Conservation (phyloP, 169 alveolate species). For the Babesia sp. region DNA sequence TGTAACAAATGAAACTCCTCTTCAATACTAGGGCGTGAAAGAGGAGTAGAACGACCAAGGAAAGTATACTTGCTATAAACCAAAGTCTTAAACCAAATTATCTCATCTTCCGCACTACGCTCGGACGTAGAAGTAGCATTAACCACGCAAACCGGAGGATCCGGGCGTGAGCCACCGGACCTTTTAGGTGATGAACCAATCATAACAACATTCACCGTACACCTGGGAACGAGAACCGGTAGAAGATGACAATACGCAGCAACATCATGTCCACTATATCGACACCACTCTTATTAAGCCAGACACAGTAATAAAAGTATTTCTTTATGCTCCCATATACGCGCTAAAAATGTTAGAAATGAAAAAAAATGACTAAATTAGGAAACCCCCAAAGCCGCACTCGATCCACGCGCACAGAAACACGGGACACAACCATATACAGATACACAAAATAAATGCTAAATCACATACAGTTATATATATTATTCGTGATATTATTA, state of each 20-base stretch:
- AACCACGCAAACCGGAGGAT: background rate
- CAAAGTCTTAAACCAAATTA: slow-evolving; percentile 25
- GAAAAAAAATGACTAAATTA: background rate
- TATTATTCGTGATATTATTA: no score
- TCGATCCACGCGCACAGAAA: background rate
- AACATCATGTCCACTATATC: background rate
- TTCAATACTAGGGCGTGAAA: slow-evolving; percentile 3
- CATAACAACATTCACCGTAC: slow-evolving; percentile 1
- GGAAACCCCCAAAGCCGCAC: background rate
- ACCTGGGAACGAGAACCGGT: background rate
- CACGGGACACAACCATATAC: background rate
- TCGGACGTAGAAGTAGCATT: background rate
- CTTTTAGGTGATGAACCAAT: background rate
- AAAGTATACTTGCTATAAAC: slow-evolving; percentile 44
- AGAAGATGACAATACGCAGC: background rate
- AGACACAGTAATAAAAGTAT: background rate
- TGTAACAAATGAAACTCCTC: slow-evolving; percentile 49
- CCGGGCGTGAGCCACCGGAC: background rate
- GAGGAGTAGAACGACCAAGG: slow-evolving; percentile 25
- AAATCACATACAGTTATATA: no score
- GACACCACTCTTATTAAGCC: background rate
- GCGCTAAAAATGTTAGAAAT: no score
- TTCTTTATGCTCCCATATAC: background rate
- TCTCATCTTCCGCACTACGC: background rate
- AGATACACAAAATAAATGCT: no score